Percentiles rank a stretch among this genome's conserved stretches.
These are phyloP conservation scores for Monilinia vaccinii-corymbosi DNA, from an alignment of 2,329 filamentous ascomycete species.

Conservation along the genomic window DNA sequence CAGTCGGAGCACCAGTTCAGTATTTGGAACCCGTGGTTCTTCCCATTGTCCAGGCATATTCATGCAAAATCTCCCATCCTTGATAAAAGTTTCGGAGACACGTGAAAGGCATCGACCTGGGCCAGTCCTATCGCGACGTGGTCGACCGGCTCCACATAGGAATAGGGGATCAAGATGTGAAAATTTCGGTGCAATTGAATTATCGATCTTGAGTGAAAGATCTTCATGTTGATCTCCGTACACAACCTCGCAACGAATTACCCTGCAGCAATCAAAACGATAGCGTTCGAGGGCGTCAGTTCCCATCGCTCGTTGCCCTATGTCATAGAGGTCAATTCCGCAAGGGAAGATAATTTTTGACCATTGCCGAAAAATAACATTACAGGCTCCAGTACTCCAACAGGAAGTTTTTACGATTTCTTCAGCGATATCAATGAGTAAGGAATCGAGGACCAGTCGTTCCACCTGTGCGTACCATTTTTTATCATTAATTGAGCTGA, in stretches of 20 bases:
- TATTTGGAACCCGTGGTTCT: background rate
- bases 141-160: background rate
- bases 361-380: background rate
- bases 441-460: fast-evolving
- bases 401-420: fast-evolving
- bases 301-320: background rate
- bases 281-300: background rate
- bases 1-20: background rate
- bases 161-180: conserved; percentile 8
- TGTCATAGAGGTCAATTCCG: background rate
- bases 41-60: conserved; percentile 9
- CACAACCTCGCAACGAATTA: background rate
- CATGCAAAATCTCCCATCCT: background rate
- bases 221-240: background rate
- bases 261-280: background rate
- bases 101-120: conserved; percentile 1
- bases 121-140: background rate
- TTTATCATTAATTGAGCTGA: background rate
- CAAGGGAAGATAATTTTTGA: no score
- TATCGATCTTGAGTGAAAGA: background rate
- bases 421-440: background rate
- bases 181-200: background rate
- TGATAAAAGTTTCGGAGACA: background rate
- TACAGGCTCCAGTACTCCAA: background rate
- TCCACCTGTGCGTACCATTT: background rate